Percentiles rank a stretch among this genome's conserved stretches.
These are phyloP conservation scores for Clathrospora elynae DNA, from an alignment of 2,329 filamentous ascomycete genomes.

Conservation along the genomic window DNA sequence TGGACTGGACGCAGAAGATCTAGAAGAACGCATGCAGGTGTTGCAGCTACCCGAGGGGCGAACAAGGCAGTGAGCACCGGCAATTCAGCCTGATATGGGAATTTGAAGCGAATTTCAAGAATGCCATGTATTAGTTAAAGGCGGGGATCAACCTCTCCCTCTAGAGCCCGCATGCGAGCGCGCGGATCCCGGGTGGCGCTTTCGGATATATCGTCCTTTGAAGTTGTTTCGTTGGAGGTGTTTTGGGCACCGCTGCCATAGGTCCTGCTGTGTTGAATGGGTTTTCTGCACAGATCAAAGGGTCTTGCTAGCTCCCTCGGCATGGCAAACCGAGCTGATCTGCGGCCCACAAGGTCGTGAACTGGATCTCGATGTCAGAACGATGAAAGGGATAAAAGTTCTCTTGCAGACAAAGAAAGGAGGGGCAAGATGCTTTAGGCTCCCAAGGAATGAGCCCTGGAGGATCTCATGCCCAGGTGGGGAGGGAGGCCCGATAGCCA, in stretches of 20 bases:
- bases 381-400: neutral
- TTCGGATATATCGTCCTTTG: neutral
- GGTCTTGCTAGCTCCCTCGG: conserved; percentile 10
- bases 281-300: conserved; percentile 3
- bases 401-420: conserved; percentile 3
- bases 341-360: neutral
- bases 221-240: neutral
- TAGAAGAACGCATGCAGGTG: neutral
- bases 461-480: conserved; percentile 1
- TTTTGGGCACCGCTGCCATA: neutral
- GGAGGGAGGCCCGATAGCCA: conserved; percentile 9
- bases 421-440: conserved; percentile 2
- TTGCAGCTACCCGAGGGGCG: conserved; percentile 6
- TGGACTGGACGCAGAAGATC: conserved; percentile 5
- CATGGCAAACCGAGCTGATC: conserved; percentile 8
- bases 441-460: conserved; percentile 9
- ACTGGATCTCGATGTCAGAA: conserved; percentile 2
- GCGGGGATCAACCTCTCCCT: neutral
- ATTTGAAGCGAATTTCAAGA: conserved; percentile 13
- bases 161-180: conserved; percentile 1
- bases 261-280: neutral
- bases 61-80: conserved; percentile 1
- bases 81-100: conserved; percentile 2
- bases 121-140: conserved; percentile 9
- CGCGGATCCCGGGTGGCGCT: too few relatives aligned